Conservation (phyloP, 306 rosid species). For the Hippophae gyantsensis region DNA sequence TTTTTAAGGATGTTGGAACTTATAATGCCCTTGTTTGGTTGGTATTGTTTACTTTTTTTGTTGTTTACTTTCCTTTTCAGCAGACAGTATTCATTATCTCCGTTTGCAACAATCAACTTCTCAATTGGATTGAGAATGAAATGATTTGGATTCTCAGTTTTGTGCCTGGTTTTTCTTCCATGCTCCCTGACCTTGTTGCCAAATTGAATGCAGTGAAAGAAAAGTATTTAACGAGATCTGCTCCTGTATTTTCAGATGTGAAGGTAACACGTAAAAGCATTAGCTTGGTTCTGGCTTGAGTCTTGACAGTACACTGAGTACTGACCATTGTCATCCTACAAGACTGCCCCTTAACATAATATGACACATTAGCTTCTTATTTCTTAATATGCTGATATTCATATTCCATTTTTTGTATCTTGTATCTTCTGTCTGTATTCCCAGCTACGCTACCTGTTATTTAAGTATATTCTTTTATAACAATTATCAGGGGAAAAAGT, state of each 20-base stretch:
- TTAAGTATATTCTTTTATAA: background rate
- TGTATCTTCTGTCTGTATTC: no score
- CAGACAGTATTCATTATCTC: slow-evolving; percentile 82
- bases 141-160: slow-evolving; percentile 78
- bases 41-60: background rate
- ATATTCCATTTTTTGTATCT: background rate
- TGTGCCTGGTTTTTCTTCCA: slow-evolving; percentile 65
- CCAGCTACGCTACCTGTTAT: no score
- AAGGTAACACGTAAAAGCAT: slow-evolving; percentile 35
- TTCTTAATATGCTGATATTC: background rate
- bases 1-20: no score
- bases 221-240: slow-evolving; percentile 58
- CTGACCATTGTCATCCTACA: background rate
- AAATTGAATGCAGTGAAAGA: slow-evolving; percentile 61
- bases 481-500: slow-evolving; percentile 50
- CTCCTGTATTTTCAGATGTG: slow-evolving; percentile 35
- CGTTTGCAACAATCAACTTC: slow-evolving; percentile 97
- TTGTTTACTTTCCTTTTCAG: slow-evolving; percentile 8
- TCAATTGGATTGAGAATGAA: slow-evolving; percentile 87
- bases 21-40: no score
- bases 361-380: background rate
- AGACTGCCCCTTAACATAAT: background rate
- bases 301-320: background rate
- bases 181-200: slow-evolving; percentile 42
- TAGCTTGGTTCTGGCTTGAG: no score